phyloP scores from a whole-genome alignment of 768 basidiomycete genomes.

The Amyloporia xantha region DNA sequence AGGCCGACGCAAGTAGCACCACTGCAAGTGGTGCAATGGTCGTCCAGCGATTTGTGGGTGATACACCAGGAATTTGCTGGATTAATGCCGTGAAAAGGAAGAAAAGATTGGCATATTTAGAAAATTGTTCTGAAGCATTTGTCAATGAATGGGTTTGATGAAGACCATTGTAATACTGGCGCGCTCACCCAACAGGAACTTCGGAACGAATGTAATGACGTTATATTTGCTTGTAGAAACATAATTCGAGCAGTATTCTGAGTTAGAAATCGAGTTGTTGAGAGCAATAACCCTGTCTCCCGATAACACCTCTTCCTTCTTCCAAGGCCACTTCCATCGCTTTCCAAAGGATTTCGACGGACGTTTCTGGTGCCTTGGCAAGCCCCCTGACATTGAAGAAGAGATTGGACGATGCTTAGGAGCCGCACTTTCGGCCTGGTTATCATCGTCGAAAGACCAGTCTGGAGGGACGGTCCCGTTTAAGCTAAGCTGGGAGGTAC shows the following conservation, averaged over 20 bases:
- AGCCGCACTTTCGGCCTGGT: neutral
- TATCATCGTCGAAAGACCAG: slow-evolving; percentile 68
- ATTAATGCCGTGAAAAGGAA: slow-evolving; percentile 97
- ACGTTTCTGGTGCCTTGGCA: slow-evolving; percentile 7
- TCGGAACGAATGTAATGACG: slow-evolving; percentile 76
- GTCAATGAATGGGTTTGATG: slow-evolving; percentile 8
- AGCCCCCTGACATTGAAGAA: too few relatives aligned
- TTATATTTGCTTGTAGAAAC: slow-evolving; percentile 97
- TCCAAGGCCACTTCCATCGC: slow-evolving; percentile 86
- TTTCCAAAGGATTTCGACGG: slow-evolving; percentile 16
- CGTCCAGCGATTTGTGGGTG: slow-evolving; percentile 91
- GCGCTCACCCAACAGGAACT: slow-evolving; percentile 80
- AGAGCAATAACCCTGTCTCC: slow-evolving; percentile 80
- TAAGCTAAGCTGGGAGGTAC: slow-evolving; percentile 40
- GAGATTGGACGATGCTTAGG: neutral
- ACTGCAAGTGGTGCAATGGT: slow-evolving; percentile 87
- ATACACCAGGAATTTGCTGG: slow-evolving; percentile 96
- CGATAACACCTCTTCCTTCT: slow-evolving; percentile 52
- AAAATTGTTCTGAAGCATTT: slow-evolving; percentile 77
- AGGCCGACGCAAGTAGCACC: slow-evolving; percentile 88
- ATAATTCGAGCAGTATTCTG: slow-evolving; percentile 70
- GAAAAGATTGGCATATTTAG: slow-evolving; percentile 97
- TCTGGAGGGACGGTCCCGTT: slow-evolving; percentile 49
- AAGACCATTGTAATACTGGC: neutral
- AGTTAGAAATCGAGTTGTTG: slow-evolving; percentile 65